phyloP scores from a whole-genome alignment of 768 basidiomycete genomes.

The Mycena belliarum region DNA sequence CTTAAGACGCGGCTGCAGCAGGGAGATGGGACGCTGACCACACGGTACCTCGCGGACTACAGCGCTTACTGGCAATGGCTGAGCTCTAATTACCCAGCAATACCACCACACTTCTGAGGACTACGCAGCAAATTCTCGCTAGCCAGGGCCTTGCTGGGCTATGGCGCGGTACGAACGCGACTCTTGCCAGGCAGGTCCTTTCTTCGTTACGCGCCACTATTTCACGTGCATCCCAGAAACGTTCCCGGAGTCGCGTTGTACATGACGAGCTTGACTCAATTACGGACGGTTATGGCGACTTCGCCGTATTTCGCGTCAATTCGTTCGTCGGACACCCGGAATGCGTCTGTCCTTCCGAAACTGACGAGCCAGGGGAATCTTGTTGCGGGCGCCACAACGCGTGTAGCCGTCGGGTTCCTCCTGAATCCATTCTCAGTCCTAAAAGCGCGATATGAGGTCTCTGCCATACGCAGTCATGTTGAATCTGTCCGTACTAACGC shows the following conservation, averaged over 20 bases:
- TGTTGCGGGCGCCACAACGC: constrained; percentile 79
- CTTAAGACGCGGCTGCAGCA: constrained; percentile 93
- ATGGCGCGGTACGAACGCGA: constrained; percentile 88
- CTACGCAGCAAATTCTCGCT: constrained; percentile 57
- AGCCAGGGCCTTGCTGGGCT: constrained; percentile 69
- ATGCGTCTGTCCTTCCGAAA: constrained; percentile 62
- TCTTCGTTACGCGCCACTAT: background rate
- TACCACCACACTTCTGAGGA: constrained; percentile 46
- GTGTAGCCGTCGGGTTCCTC: constrained; percentile 78
- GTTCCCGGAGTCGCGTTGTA: constrained; percentile 93
- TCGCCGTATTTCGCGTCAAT: constrained; percentile 65
- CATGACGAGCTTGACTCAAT: constrained; percentile 82
- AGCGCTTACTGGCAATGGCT: background rate
- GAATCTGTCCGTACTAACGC: background rate
- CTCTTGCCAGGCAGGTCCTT: constrained; percentile 62
- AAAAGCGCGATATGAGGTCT: constrained; percentile 92
- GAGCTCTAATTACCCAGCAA: constrained; percentile 27
- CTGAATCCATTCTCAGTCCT: constrained; percentile 90
- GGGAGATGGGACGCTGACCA: constrained; percentile 50
- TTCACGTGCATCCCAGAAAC: constrained; percentile 53
- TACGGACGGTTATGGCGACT: constrained; percentile 74
- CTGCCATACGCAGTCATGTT: constrained; percentile 20
- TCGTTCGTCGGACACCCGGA: constrained; percentile 25
- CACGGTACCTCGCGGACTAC: constrained; percentile 33
- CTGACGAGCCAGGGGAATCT: constrained; percentile 82